These are phyloP conservation scores for Pilasporangium apinafurcum DNA, from an alignment of 352 stramenopile genomes.

Conservation along the genomic window DNA sequence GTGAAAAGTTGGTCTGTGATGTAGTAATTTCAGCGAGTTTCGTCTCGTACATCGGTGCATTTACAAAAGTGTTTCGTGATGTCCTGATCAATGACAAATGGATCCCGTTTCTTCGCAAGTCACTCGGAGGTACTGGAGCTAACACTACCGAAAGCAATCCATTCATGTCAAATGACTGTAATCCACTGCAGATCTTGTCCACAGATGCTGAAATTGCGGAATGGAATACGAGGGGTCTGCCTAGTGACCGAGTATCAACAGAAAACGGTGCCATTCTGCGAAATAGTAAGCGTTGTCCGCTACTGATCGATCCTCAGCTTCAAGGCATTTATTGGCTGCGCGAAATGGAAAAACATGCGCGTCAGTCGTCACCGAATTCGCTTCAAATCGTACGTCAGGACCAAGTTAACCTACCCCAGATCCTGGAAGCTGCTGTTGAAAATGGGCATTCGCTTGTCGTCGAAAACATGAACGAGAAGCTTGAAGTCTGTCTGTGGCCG, in stretches of 20 bases:
- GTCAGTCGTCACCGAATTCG: constrained; percentile 22
- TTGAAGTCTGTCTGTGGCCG: constrained; percentile 85
- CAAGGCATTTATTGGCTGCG: constrained; percentile 88
- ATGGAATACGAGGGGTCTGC: constrained; percentile 82
- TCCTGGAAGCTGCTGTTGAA: constrained; percentile 79
- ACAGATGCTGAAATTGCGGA: constrained; percentile 75
- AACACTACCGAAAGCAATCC: constrained; percentile 10
- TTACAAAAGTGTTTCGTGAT: constrained; percentile 91
- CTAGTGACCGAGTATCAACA: constrained; percentile 84
- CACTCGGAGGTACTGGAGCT: constrained; percentile 11
- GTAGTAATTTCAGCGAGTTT: constrained; percentile 90
- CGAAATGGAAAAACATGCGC: constrained; percentile 70
- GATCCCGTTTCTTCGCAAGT: constrained; percentile 80
- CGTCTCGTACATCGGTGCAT: constrained; percentile 91
- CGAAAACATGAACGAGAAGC: constrained; percentile 85
- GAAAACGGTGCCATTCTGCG: constrained; percentile 89
- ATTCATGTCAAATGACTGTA: constrained; percentile 32
- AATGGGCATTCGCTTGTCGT: constrained; percentile 75
- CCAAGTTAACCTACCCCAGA: constrained; percentile 62
- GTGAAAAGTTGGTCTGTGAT: constrained; percentile 84
- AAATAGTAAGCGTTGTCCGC: constrained; percentile 73
- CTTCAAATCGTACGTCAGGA: constrained; percentile 83
- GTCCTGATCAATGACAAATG: constrained; percentile 81
- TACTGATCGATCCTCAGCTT: constrained; percentile 90
- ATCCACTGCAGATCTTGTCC: constrained; percentile 66